phyloP scores from a whole-genome alignment of 139 green algal species.

The Chlorella sp. region DNA sequence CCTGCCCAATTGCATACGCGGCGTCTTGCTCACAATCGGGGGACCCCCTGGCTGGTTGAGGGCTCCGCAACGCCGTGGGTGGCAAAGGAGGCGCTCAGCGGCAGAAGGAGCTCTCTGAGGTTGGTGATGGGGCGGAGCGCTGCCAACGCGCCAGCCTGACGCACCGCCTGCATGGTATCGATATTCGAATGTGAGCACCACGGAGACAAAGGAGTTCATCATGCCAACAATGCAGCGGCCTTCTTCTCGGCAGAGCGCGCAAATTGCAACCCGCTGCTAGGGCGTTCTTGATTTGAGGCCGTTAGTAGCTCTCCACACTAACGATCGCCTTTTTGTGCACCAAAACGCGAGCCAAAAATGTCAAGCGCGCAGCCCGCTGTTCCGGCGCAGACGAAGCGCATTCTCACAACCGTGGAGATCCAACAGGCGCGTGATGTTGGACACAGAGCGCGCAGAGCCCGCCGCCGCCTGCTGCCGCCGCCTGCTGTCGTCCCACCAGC shows the following conservation, averaged over 20 bases:
- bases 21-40: neutral
- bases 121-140: conserved; percentile 15
- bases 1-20: too few relatives aligned
- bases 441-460: neutral
- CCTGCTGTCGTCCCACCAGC: neutral
- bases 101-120: conserved; percentile 7
- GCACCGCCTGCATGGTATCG: neutral
- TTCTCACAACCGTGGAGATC: conserved; percentile 25
- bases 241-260: too few relatives aligned
- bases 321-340: neutral
- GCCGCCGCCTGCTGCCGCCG: neutral
- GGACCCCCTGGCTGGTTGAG: neutral
- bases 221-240: too few relatives aligned
- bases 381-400: neutral
- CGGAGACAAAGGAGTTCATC: neutral
- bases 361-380: neutral
- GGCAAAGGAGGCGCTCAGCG: conserved; percentile 7
- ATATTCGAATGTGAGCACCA: neutral
- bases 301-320: too few relatives aligned
- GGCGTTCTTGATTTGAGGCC: too few relatives aligned
- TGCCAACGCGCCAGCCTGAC: neutral
- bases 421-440: neutral
- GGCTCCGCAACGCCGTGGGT: conserved; percentile 40
- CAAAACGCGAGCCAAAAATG: neutral
- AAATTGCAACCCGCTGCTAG: too few relatives aligned